phyloP scores from a whole-genome alignment of 371 early-diverging fungal genomes.

The Mucor sp. region DNA sequence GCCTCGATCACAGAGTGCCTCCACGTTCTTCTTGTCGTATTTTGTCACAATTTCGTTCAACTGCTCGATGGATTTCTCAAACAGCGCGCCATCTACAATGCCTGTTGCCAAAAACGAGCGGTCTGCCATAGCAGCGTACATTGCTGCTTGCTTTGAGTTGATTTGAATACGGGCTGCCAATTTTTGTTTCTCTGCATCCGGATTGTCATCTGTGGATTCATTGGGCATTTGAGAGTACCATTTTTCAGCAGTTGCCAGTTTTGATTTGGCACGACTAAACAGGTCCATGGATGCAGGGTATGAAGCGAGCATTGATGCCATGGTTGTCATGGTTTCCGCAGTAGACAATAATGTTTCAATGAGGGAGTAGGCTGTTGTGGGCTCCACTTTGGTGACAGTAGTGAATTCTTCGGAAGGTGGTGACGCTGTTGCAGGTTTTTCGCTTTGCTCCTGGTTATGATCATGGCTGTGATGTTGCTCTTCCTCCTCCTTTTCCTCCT shows the following conservation, averaged over 20 bases:
- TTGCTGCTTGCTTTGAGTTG: slow-evolving; percentile 59
- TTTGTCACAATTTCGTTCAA: slow-evolving; percentile 53
- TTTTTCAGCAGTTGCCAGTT: slow-evolving; percentile 42
- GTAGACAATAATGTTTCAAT: slow-evolving; percentile 45
- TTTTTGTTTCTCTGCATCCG: slow-evolving; percentile 30
- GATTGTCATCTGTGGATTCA: slow-evolving; percentile 2
- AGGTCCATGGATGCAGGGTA: slow-evolving; percentile 38
- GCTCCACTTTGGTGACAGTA: slow-evolving; percentile 44
- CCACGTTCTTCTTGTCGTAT: slow-evolving; percentile 55
- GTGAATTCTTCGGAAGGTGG: slow-evolving; percentile 19
- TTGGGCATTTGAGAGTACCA: slow-evolving; percentile 31
- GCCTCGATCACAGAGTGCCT: slow-evolving; percentile 72
- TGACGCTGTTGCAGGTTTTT: neutral
- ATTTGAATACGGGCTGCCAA: slow-evolving; percentile 40
- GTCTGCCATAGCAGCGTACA: slow-evolving; percentile 60
- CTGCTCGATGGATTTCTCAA: slow-evolving; percentile 38
- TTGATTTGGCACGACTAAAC: slow-evolving; percentile 37
- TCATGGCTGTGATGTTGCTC: slow-evolving; percentile 9
- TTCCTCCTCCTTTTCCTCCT: neutral
- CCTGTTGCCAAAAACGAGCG: slow-evolving; percentile 52
- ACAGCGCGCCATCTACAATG: slow-evolving; percentile 50
- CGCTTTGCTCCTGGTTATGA: slow-evolving; percentile 4
- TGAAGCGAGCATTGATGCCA: slow-evolving; percentile 52
- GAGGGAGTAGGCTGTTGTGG: slow-evolving; percentile 44
- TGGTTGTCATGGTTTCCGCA: slow-evolving; percentile 46